These are phyloP conservation scores for Starmerella vaccinii DNA, from an alignment of 805 yeast species.

Conservation along the genomic window DNA sequence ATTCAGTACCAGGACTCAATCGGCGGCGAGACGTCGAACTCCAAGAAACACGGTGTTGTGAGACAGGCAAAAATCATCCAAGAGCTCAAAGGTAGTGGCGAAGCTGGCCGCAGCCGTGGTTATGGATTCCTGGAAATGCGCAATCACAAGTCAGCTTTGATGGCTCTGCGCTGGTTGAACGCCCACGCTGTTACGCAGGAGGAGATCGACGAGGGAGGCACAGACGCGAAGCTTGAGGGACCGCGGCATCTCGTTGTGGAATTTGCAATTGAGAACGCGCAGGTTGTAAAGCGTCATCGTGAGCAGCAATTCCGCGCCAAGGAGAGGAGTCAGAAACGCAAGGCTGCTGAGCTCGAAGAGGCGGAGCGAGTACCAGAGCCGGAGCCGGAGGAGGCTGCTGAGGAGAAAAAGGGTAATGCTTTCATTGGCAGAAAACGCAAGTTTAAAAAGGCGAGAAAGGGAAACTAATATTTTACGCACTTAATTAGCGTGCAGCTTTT, in stretches of 20 bases:
- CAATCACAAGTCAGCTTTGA: conserved; percentile 84
- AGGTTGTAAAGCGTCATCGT: conserved; percentile 80
- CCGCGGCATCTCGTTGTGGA: conserved; percentile 78
- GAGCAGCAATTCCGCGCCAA: conserved; percentile 35
- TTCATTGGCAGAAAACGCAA: conserved; percentile 31
- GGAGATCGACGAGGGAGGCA: conserved; percentile 42
- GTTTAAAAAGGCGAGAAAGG: conserved; percentile 23
- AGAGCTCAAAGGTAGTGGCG: conserved; percentile 85
- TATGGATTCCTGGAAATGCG: conserved; percentile 90
- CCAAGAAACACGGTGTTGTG: conserved; percentile 79
- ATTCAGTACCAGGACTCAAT: conserved; percentile 49
- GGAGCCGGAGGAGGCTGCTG: conserved; percentile 15
- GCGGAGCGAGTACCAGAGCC: conserved; percentile 22
- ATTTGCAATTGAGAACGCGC: conserved; percentile 92
- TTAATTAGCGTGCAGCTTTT: no score
- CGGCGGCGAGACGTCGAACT: conserved; percentile 44
- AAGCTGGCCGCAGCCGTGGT: conserved; percentile 85
- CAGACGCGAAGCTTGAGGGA: conserved; percentile 17
- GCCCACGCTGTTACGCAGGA: conserved; percentile 71
- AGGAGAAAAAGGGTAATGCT: conserved; percentile 20
- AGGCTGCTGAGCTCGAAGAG: conserved; percentile 24
- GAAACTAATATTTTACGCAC: not conserved
- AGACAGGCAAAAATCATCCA: conserved; percentile 85
- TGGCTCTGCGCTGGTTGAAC: conserved; percentile 95
- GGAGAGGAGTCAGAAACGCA: conserved; percentile 23